phyloP scores from a whole-genome alignment of 441 rosid genomes.

The Raphanus hybrid region DNA sequence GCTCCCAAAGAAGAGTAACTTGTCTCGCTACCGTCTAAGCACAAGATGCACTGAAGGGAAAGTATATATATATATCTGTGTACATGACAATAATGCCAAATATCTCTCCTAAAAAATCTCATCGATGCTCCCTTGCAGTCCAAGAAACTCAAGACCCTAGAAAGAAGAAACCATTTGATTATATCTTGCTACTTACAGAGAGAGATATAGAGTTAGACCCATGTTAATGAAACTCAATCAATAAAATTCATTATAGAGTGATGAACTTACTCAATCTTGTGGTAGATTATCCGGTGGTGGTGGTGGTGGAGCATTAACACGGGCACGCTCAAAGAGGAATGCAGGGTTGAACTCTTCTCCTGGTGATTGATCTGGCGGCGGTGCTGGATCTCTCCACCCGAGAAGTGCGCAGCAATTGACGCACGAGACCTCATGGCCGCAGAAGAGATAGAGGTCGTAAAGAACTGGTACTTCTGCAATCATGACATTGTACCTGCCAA shows the following conservation, averaged over 20 bases:
- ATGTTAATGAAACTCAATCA: neutral
- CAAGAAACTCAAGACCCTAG: conserved; percentile 2
- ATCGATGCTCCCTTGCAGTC: neutral
- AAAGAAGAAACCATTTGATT: neutral
- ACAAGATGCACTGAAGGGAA: no score
- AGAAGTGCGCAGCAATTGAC: neutral
- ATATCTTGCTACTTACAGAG: neutral
- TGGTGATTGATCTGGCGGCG: neutral
- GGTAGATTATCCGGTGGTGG: conserved; percentile 4
- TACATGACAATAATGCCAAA: no score
- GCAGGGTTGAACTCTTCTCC: neutral
- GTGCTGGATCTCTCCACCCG: neutral
- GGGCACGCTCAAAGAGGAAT: neutral
- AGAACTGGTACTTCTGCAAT: neutral
- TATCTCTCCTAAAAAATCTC: neutral
- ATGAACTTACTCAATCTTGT: neutral
- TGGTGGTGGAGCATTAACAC: neutral
- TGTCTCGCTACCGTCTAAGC: neutral
- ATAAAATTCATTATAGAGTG: neutral
- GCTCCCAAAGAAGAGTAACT: neutral
- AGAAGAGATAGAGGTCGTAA: neutral
- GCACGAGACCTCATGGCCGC: neutral
- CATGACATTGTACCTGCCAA: neutral
- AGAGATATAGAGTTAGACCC: neutral
- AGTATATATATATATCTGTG: neutral